These are phyloP conservation scores for Boletus pseudo-olivaceus DNA, from an alignment of 768 basidiomycete species.

Conservation along the genomic window DNA sequence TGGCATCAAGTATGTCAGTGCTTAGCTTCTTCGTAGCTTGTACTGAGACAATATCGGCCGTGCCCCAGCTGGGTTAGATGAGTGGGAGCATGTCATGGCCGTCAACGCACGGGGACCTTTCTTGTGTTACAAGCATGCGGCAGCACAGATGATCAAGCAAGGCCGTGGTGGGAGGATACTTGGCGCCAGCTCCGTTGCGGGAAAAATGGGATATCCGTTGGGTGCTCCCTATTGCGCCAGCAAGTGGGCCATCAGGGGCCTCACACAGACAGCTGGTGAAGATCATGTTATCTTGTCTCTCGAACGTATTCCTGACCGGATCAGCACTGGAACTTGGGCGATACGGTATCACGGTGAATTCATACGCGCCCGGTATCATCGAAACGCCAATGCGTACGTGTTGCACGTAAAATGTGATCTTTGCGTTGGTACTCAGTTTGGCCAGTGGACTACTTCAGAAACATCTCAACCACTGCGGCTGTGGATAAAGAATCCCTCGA, in stretches of 20 bases:
- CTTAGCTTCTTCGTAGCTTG: not conserved
- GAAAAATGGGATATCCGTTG: not conserved
- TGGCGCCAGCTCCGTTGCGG: conserved; percentile 28
- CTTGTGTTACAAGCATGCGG: conserved; percentile 61
- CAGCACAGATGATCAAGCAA: conserved; percentile 53
- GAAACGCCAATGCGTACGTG: conserved; percentile 28
- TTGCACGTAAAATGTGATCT: no score
- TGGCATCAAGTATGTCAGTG: not conserved
- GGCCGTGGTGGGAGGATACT: conserved; percentile 51
- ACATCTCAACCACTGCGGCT: not conserved
- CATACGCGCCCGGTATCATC: conserved; percentile 36
- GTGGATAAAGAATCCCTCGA: not conserved
- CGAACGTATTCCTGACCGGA: not conserved
- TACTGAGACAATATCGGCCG: not conserved
- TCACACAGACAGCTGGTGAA: conserved; percentile 37
- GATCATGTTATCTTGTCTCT: not conserved
- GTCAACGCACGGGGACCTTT: conserved; percentile 54
- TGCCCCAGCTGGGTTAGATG: not conserved
- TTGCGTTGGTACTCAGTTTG: not conserved
- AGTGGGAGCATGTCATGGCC: not conserved
- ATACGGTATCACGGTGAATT: conserved; percentile 35
- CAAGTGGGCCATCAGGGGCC: conserved; percentile 38
- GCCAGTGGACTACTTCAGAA: not conserved
- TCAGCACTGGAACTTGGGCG: conserved; percentile 25
- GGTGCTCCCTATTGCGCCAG: conserved; percentile 23